Evolutionary conservation across 2,329 filamentous ascomycete species (phyloP), one percentile per base, ranked within the genome.

Genomic region (Phialophora chinensis): DNA sequence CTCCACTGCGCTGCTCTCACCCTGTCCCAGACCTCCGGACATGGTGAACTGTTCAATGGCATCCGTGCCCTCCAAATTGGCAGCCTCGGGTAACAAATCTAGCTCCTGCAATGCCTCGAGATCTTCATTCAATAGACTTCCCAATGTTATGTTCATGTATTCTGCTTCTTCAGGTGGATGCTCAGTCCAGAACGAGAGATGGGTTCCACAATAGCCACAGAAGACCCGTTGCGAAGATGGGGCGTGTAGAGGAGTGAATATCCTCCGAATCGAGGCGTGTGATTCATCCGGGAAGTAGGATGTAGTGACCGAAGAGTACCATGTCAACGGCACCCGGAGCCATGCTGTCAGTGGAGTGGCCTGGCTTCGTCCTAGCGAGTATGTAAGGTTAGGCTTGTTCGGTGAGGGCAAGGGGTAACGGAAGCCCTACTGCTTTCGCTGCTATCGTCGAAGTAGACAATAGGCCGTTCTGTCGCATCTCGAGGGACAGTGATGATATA

Each of bases 181-280:
- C 77, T 96, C 93, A 55, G 88, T 90, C 92, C 92, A 97, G 73
- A 90, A 92, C 0, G 90, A 90, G 62, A 97, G 81, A 12, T 91
- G 90, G 0, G 93, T 96, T 60, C 93, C 93, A 77, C 93, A 97
- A 80, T 91, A 96, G 27, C 93, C 93, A 79, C 93, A 97, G 78
- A 97, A 97, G 72, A 92, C 87, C 58, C 91, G 88, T 75, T 90
- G 88, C 0, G 86, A 83, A 72, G 85, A 80, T 60, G 84, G 83
- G 60, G 86, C 85, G 72, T 82, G 79, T 2, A 82, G 82, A 25
- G 88, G 85, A 10, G 86, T 87, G 77, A 91, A 93, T 56, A 85
- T 83, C 49, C 89, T 86, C 63, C 87, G 87, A 75, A 93, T 93
- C 60, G 82, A 82, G 62, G 82, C 73, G 76, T 87, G 85, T 17